Evolutionary conservation across 2,329 filamentous ascomycete genomes (phyloP).

Genomic region (Claviceps humidiphila): DNA sequence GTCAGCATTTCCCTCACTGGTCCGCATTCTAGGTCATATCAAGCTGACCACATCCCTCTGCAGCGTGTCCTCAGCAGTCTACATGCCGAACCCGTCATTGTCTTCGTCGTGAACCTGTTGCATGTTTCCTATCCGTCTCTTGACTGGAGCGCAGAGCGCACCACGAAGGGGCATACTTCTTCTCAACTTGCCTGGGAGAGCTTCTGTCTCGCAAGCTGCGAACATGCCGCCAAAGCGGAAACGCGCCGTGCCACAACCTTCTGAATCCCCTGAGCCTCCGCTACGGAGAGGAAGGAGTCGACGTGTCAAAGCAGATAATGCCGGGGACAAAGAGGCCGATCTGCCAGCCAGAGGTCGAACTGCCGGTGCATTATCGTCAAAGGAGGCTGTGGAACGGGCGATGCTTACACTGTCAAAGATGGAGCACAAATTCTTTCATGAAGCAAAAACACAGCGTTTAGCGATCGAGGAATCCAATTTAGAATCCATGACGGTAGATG

Average conservation of each 20-base stretch:
- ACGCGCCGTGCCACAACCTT: slow-evolving; percentile 13
- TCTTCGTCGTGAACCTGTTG: neutral
- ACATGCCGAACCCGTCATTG: neutral
- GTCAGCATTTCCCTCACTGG: neutral
- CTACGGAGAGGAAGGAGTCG: slow-evolving; percentile 17
- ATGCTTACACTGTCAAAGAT: slow-evolving; percentile 35
- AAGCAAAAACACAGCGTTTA: slow-evolving; percentile 31
- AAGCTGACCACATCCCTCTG: neutral
- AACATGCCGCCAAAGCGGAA: slow-evolving; percentile 28
- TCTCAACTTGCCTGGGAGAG: neutral
- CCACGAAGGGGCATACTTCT: neutral
- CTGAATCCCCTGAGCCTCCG: slow-evolving; percentile 7
- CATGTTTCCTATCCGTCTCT: neutral
- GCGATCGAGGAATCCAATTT: slow-evolving; percentile 30
- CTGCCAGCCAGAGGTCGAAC: neutral
- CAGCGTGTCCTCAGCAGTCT: neutral
- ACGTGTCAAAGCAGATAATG: slow-evolving; percentile 4
- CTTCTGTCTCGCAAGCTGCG: neutral
- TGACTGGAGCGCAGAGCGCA: neutral
- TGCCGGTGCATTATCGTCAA: slow-evolving; percentile 1
- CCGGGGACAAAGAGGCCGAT: neutral
- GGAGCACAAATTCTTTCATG: slow-evolving; percentile 31
- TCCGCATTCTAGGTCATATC: neutral
- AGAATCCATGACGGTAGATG: neutral
- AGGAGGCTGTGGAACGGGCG: slow-evolving; percentile 23